Evolutionary conservation across 2,329 filamentous ascomycete genomes (phyloP).

Genomic region (Colletotrichum godetiae): DNA sequence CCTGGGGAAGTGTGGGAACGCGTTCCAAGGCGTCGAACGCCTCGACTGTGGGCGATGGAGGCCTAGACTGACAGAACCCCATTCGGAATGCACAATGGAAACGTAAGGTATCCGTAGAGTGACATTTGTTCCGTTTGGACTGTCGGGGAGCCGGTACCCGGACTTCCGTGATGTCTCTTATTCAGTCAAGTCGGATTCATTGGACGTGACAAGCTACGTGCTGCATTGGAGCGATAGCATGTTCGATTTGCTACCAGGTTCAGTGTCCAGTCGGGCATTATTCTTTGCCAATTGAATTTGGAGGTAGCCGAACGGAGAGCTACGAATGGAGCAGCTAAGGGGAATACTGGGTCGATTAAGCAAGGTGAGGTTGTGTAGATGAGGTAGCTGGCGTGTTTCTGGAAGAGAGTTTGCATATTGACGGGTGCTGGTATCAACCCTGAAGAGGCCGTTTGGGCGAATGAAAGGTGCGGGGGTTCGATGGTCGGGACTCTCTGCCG

Average conservation of each 20-base stretch:
- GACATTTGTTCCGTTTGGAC: conserved; percentile 17
- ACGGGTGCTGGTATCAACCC: conserved; percentile 24
- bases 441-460: conserved; percentile 16
- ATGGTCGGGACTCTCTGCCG: conserved; percentile 11
- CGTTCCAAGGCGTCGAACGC: neutral
- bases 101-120: neutral
- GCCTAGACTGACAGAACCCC: conserved; percentile 22
- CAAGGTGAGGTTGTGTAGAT: conserved; percentile 22
- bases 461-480: conserved; percentile 6
- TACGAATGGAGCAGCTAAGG: conserved; percentile 2
- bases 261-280: conserved; percentile 20
- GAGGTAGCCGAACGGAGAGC: neutral
- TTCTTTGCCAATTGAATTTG: conserved; percentile 13
- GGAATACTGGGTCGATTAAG: conserved; percentile 16
- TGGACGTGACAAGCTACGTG: neutral
- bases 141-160: neutral
- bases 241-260: neutral
- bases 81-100: conserved; percentile 1
- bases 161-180: neutral
- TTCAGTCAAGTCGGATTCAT: neutral
- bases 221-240: neutral
- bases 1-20: conserved; percentile 12
- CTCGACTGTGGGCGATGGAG: conserved; percentile 8
- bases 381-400: conserved; percentile 29
- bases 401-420: conserved; percentile 24